Base-by-base conservation (phyloP, 371 early-diverging fungal genomes). In the Lichtheimia ornata region DNA sequence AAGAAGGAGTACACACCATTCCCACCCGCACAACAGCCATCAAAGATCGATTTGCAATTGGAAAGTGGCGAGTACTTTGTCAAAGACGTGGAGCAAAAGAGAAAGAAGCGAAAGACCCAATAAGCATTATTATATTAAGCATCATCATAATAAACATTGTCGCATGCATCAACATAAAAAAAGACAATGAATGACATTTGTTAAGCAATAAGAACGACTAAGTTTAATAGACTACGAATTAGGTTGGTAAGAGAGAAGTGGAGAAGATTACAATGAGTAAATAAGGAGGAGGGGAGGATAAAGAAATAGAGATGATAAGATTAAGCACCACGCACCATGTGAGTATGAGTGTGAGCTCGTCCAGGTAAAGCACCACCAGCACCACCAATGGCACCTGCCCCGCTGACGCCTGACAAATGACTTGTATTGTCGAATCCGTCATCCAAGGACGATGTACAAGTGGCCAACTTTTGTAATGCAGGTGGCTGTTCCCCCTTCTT, bases 1-100 rank as follows among this genome's bases (percentile, higher is more conserved):
- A 70, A 64, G 67, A 70, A 61, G 54, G 67, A 55, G 22, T 63
- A 59, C 61, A 70, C 67, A 42, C 67, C 65, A 14, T 69, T 56
- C 57, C 65, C 50, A 28, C 59, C 49, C 35, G 85, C 90, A 22
- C 98, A 90, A 56, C 72, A 74, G 49, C 93, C 91, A 27, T 85
- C 95, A 66, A 97, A 97, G 86, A 66, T 96, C 73, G 99, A 98
- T 80, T 62, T 93, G 59, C 94, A 95, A 76, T 81, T 98, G 72
- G 96, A 94, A 72, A 87, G 89, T 58, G 99, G 99, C 72, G 97
- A 98, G 76, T 98, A 96, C 77, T 98, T 97, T 77, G 73, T 97
- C 65, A 63, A 71, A 24, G 53, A 70, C 22, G 52, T 22, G 28
- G 43, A 61, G 44, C 52, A 61, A 30, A 61, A 30, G 18, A 42